Conservation (phyloP, 2,329 filamentous ascomycete species). For the Madurella mycetomatis region DNA sequence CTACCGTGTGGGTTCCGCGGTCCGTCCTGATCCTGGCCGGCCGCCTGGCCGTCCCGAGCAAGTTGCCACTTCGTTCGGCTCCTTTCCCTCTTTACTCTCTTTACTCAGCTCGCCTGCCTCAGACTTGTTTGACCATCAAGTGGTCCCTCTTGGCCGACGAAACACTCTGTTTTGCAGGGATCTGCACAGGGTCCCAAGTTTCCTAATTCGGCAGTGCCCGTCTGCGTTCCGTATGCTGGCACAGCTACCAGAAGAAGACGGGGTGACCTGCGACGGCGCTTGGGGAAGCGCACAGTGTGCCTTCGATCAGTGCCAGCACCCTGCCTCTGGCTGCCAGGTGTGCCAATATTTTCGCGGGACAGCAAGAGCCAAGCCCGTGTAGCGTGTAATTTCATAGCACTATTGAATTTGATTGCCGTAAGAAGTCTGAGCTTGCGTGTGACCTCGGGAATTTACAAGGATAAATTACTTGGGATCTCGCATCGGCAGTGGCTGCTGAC, state of each 20-base stretch:
- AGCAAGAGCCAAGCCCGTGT: conserved; percentile 2
- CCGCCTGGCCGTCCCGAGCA: no score
- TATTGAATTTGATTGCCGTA: conserved; percentile 9
- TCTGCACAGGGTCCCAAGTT: background rate
- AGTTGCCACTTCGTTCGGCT: no score
- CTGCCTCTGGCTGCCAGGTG: conserved; percentile 5
- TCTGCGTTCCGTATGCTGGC: background rate
- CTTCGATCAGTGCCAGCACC: background rate
- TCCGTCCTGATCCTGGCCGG: no score
- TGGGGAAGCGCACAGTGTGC: conserved; percentile 12
- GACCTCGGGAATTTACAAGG: background rate
- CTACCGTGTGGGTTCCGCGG: no score
- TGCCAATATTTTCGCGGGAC: conserved; percentile 14
- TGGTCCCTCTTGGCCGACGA: background rate
- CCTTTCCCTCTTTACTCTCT: no score
- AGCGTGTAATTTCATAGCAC: conserved; percentile 8
- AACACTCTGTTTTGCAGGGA: background rate
- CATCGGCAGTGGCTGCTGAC: background rate
- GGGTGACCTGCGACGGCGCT: background rate
- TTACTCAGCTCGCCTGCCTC: background rate
- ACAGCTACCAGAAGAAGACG: background rate
- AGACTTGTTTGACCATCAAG: conserved; percentile 6
- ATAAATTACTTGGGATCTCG: background rate
- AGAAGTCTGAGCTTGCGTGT: background rate
- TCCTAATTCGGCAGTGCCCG: background rate